Conservation (phyloP, 768 basidiomycete species). For the Russula dissimulans region DNA sequence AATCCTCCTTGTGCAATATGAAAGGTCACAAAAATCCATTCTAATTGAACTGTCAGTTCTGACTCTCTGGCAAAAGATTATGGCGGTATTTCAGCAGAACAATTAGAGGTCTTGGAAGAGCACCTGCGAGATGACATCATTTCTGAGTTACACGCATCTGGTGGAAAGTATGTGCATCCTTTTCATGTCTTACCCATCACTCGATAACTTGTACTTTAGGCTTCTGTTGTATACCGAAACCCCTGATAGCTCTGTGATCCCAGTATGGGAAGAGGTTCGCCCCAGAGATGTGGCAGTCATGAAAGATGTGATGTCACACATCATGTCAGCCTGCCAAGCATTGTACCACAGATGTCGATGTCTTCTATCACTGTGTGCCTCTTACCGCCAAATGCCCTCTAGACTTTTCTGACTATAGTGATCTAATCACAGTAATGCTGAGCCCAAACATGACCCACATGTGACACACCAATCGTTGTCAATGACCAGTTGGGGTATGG, state of each 20-base stretch:
- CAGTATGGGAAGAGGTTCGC: constrained; percentile 89
- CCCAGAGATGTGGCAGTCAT: constrained; percentile 65
- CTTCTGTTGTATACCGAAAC: constrained; percentile 87
- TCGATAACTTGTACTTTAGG: constrained; percentile 30
- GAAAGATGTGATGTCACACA: constrained; percentile 84
- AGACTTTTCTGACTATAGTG: constrained; percentile 63
- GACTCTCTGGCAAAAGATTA: constrained; percentile 47
- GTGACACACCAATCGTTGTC: constrained; percentile 82
- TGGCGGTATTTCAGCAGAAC: constrained; percentile 85
- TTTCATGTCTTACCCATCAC: not conserved
- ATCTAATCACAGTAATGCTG: constrained; percentile 71
- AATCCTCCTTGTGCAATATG: too few species aligned
- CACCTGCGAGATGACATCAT: constrained; percentile 82
- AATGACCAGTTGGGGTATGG: constrained; percentile 95
- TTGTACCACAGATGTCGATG: constrained; percentile 42
- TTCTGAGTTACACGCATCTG: constrained; percentile 57
- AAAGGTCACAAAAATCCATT: too few species aligned
- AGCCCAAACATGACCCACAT: constrained; percentile 54
- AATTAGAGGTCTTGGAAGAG: constrained; percentile 86
- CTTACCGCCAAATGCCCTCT: constrained; percentile 85
- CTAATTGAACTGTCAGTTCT: not conserved
- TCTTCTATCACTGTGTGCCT: constrained; percentile 78
- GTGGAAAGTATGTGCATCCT: too few species aligned
- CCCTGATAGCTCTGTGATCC: constrained; percentile 76
- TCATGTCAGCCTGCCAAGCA: constrained; percentile 36